These are phyloP conservation scores for Piromyces sp. DNA, from an alignment of 192 early-diverging fungal species.

Conservation along the genomic window DNA sequence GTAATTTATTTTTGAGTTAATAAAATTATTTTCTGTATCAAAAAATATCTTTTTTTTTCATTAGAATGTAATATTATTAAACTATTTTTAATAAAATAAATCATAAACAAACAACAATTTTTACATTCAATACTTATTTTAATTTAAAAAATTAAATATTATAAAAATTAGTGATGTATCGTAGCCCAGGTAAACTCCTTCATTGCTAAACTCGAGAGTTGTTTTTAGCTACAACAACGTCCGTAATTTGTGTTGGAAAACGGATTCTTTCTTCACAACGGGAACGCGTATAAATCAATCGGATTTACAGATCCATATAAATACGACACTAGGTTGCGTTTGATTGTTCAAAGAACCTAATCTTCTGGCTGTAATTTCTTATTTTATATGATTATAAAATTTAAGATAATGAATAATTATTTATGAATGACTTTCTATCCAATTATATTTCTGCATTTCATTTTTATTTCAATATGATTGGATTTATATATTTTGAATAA, in stretches of 20 bases:
- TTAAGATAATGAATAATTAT: background rate
- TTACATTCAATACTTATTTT: too few species aligned
- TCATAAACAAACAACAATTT: too few species aligned
- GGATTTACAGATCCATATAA: background rate
- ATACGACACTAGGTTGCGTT: background rate
- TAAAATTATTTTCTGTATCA: too few species aligned
- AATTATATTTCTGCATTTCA: background rate
- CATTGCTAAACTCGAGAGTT: background rate
- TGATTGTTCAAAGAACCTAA: background rate
- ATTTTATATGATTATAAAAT: background rate
- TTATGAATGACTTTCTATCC: background rate
- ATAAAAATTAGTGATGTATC: too few species aligned
- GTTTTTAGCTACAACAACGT: background rate
- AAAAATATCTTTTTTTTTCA: too few species aligned
- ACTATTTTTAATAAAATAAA: too few species aligned
- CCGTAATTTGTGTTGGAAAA: background rate
- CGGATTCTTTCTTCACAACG: background rate
- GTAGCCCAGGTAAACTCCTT: background rate
- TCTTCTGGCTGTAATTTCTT: background rate
- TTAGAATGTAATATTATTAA: too few species aligned
- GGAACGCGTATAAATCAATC: background rate
- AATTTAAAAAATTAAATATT: too few species aligned
- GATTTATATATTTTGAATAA: too few species aligned
- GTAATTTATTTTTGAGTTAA: too few species aligned
- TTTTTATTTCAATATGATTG: too few species aligned